Percentiles rank a stretch among this genome's conserved stretches.
These are phyloP conservation scores for Gryganskiella cystojenkinii DNA, from an alignment of 192 early-diverging fungal species.

Conservation along the genomic window DNA sequence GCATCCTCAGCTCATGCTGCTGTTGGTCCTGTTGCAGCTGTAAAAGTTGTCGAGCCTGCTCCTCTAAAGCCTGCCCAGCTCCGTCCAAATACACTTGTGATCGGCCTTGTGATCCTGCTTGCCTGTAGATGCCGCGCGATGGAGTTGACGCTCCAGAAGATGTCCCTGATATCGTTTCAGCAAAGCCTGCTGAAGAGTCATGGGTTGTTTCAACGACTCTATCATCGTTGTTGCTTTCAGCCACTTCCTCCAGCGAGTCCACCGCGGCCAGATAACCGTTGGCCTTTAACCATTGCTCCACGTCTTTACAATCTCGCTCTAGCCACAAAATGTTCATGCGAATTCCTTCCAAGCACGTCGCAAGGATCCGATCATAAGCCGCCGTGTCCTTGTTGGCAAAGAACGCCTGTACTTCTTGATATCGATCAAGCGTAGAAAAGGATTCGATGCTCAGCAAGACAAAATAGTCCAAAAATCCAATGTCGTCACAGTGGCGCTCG, in stretches of 20 bases:
- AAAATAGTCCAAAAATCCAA: constrained; percentile 70
- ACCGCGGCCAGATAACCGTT: constrained; percentile 25
- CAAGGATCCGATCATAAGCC: constrained; percentile 63
- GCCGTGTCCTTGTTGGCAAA: constrained; percentile 65
- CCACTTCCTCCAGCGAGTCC: neutral
- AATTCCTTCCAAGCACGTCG: constrained; percentile 70
- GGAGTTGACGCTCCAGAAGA: constrained; percentile 23
- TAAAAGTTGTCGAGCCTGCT: constrained; percentile 24
- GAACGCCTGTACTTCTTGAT: constrained; percentile 64
- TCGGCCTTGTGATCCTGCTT: constrained; percentile 6
- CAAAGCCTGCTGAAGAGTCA: neutral
- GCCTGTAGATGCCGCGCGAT: constrained; percentile 14
- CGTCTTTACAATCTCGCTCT: constrained; percentile 44
- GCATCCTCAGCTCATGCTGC: constrained; percentile 23
- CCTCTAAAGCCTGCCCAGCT: constrained; percentile 11
- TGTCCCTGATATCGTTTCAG: constrained; percentile 8
- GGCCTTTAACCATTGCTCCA: constrained; percentile 33
- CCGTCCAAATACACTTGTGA: constrained; percentile 24
- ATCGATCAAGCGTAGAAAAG: constrained; percentile 60
- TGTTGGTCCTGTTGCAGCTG: constrained; percentile 29
- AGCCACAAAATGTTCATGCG: constrained; percentile 59
- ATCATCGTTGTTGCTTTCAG: neutral
- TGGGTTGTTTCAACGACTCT: neutral
- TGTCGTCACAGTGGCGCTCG: constrained; percentile 64
- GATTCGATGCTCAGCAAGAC: constrained; percentile 59